These are phyloP conservation scores for Candida ficus DNA, from an alignment of 805 yeast genomes.

Conservation along the genomic window DNA sequence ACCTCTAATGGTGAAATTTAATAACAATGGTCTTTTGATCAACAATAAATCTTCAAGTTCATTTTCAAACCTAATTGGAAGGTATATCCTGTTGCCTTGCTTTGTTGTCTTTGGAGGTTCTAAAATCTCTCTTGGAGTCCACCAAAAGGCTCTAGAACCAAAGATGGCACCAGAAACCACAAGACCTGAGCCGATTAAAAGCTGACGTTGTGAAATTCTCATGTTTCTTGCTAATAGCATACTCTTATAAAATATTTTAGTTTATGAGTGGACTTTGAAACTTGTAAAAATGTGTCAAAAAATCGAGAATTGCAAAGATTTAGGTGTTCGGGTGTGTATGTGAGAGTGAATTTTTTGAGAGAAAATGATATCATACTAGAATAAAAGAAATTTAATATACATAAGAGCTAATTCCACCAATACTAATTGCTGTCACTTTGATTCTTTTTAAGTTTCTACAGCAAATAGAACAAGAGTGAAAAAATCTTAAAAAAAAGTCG, in stretches of 20 bases:
- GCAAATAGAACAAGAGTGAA: no score
- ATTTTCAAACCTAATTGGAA: conserved; percentile 48
- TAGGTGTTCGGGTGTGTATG: not conserved
- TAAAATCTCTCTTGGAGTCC: conserved; percentile 30
- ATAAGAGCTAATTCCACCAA: no score
- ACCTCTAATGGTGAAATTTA: conserved; percentile 68
- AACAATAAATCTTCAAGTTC: conserved; percentile 55
- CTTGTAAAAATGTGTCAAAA: not conserved
- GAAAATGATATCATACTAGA: no score
- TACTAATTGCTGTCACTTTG: no score
- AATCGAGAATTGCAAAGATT: not conserved
- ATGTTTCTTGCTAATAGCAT: conserved; percentile 2
- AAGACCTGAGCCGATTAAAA: conserved; percentile 23
- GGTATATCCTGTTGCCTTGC: conserved; percentile 38
- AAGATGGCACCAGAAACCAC: conserved; percentile 18
- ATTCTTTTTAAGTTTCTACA: no score
- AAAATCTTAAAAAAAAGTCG: no score
- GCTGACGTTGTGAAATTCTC: conserved; percentile 17
- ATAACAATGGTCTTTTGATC: conserved; percentile 52
- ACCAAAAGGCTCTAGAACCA: conserved; percentile 25
- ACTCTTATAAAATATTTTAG: not conserved
- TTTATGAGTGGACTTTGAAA: not conserved
- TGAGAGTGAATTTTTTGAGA: no score
- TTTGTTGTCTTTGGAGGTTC: conserved; percentile 33
- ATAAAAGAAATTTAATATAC: no score